Conservation (phyloP, 1,139 yeast species). For the Chernovozyma sophiae-reginae region DNA sequence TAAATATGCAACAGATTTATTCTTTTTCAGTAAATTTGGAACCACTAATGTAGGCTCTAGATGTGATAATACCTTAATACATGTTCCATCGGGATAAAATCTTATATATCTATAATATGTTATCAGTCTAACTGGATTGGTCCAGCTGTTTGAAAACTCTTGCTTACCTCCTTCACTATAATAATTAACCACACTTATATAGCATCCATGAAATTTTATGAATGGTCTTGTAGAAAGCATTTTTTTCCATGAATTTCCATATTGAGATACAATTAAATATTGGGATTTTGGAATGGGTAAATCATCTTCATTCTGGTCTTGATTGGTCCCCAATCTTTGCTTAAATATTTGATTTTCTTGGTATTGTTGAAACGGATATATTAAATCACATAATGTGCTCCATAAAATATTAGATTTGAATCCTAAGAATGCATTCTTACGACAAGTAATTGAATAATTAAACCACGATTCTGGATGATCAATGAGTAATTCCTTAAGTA, state of each 20-base stretch:
- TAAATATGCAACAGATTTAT: conserved; percentile 7
- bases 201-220: conserved; percentile 75
- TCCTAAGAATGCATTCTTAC: conserved; percentile 58
- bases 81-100: conserved; percentile 75
- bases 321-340: conserved; percentile 4
- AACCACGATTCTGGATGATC: conserved; percentile 66
- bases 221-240: conserved; percentile 59
- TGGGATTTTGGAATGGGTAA: conserved; percentile 43
- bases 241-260: conserved; percentile 48
- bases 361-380: conserved; percentile 57
- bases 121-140: conserved; percentile 73
- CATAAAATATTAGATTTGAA: conserved; percentile 53
- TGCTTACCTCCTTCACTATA: conserved; percentile 73
- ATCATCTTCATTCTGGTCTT: conserved; percentile 18
- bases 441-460: conserved; percentile 58
- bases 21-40: conserved; percentile 42
- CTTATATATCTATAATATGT: conserved; percentile 84
- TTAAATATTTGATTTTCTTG: conserved; percentile 30
- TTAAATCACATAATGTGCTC: conserved; percentile 50
- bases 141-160: conserved; percentile 65
- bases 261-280: conserved; percentile 38
- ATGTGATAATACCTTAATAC: conserved; percentile 60
- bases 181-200: conserved; percentile 81
- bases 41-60: conserved; percentile 64
- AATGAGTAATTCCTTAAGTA: conserved; percentile 51